Percentiles rank a stretch among this genome's conserved stretches.
Evolutionary conservation across 108 stramenopile genomes (phyloP).

Genomic region (Cyclotella atomus): DNA sequence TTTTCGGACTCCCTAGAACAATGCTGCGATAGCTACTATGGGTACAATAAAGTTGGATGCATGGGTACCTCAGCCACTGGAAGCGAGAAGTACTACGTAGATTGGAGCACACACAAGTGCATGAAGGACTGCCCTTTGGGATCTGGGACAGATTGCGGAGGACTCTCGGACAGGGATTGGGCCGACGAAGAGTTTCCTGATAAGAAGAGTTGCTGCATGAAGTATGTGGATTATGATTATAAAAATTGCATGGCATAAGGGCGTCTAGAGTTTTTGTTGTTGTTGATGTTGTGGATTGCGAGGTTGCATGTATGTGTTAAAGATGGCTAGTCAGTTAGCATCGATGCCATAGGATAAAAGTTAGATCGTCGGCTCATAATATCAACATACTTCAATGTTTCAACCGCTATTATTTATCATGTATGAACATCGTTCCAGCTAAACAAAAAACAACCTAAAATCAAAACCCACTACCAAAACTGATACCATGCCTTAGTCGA

Average conservation of each 20-base stretch:
- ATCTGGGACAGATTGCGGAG: not conserved
- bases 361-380: not conserved
- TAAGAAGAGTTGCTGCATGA: not conserved
- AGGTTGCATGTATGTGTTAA: not conserved
- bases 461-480: slow-evolving; percentile 83
- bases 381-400: not conserved
- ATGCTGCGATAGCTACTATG: not conserved
- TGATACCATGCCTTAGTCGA: slow-evolving; percentile 78
- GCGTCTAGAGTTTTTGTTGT: too few relatives aligned
- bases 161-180: not conserved
- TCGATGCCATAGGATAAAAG: not conserved
- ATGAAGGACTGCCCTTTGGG: slow-evolving; percentile 2
- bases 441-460: too few relatives aligned
- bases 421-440: too few relatives aligned
- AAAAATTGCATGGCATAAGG: not conserved
- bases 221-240: not conserved
- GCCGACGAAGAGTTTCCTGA: not conserved
- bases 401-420: too few relatives aligned
- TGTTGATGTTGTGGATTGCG: not conserved
- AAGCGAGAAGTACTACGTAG: not conserved
- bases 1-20: not conserved
- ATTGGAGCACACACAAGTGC: not conserved
- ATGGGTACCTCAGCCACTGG: not conserved
- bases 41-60: not conserved
- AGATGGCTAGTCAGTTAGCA: not conserved